These are phyloP conservation scores for Cochliopodium minus DNA, from an alignment of 208 protist genomes.

Conservation along the genomic window DNA sequence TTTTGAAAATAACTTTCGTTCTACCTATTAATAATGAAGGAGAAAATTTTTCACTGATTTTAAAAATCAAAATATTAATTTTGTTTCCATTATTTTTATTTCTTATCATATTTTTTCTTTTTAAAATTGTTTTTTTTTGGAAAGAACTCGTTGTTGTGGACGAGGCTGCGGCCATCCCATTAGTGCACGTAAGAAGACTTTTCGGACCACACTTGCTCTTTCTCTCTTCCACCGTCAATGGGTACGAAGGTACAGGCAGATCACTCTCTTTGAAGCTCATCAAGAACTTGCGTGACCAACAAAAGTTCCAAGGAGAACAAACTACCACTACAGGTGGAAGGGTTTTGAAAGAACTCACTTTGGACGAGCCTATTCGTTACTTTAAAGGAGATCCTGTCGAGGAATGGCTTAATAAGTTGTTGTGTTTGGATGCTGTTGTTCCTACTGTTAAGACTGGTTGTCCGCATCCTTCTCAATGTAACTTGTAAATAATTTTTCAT, in stretches of 20 bases:
- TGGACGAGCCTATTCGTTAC: conserved; percentile 95
- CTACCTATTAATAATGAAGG: no score
- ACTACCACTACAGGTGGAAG: conserved; percentile 25
- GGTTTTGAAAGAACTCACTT: conserved; percentile 67
- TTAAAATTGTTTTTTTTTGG: no score
- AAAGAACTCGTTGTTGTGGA: conserved; percentile 97
- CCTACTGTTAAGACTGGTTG: conserved; percentile 34
- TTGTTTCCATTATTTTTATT: no score
- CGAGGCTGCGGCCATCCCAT: conserved; percentile 97
- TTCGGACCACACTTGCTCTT: conserved; percentile 94
- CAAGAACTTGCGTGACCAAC: conserved; percentile 72
- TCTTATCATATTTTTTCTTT: no score
- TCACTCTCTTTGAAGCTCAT: conserved; percentile 98
- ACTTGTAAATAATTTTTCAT: conserved; percentile 65
- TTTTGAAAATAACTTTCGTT: no score
- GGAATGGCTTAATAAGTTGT: conserved; percentile 87
- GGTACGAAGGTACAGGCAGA: conserved; percentile 94
- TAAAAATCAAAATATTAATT: no score
- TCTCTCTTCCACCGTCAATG: conserved; percentile 93
- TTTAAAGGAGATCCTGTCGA: conserved; percentile 77
- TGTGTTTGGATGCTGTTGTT: conserved; percentile 84
- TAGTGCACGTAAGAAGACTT: conserved; percentile 83
- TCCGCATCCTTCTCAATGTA: conserved; percentile 79
- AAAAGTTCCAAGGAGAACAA: conserved; percentile 1
- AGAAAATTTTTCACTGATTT: background rate